Evolutionary conservation across 768 basidiomycete species (phyloP), one percentile per base, ranked within the genome.

Genomic region (Calocybe cyanea): DNA sequence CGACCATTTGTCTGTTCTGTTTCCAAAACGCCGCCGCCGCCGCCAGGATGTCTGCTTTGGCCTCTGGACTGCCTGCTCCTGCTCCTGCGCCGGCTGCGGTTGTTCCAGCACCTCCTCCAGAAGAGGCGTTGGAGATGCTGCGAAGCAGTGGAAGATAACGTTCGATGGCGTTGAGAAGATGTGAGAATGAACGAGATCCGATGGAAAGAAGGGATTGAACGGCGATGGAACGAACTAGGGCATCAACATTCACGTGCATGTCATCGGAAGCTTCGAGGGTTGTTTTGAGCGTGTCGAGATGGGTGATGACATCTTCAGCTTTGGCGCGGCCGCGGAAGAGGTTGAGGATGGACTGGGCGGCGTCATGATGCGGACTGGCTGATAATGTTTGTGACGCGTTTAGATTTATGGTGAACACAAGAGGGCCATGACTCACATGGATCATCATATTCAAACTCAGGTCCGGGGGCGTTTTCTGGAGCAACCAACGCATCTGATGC

Each of bases 91-190:
- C 79, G 50, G 83, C 79, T 56, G 85, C 79, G 36, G 66, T 52
- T 53, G 69, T 75, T 6, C 60, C 56, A 2, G 64, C 65, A 30
- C 64, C 63, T 1, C 60, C 51, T 33, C 61, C 66, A 43, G 63
- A 74, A 40, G 46, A 60, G 9, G 8, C 37, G 37, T 30, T 75
- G 0, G 86, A 73, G 33, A 90, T 70, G 31, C 71, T 74, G 14
- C 85, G 86, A 15, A 92, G 71, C 4, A 92, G 71, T 4, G 79
- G 78, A 1, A 94, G 80, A 59, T 94, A 98, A 14, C 96, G 85
- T 61, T 99, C 96, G 54, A 97, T 92, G 3, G 93, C 94, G 59
- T 98, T 98, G 54, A 98, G 80, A 56, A 97, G 85, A 65, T 99
- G 96, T 0, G 94, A 97, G 73, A 99, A 97, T 2, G 94, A 96